Evolutionary conservation across 2,329 filamentous ascomycete species (phyloP).

Genomic region (Dactylellina haptotyla): DNA sequence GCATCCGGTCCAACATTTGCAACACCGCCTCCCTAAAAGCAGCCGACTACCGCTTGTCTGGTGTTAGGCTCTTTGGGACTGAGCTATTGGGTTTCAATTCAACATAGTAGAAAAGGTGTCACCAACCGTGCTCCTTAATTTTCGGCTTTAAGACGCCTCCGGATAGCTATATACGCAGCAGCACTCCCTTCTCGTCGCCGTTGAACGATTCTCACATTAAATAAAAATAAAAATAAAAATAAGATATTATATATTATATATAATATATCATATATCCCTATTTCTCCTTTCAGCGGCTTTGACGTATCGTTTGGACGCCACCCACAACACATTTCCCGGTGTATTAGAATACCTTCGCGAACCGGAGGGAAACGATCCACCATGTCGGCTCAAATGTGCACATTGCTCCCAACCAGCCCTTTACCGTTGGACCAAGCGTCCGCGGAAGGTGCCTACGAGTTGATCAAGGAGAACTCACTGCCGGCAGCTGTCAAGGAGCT

Average conservation of each 20-base stretch:
- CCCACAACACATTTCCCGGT: conserved; percentile 36
- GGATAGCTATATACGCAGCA: too few relatives aligned
- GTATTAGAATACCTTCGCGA: background rate
- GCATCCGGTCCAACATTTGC: conserved; percentile 42
- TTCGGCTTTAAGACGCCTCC: too few relatives aligned
- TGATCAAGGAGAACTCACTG: conserved; percentile 48
- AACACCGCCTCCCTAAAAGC: conserved; percentile 50
- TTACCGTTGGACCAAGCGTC: conserved; percentile 48
- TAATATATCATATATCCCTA: background rate
- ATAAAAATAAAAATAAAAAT: conserved; percentile 7
- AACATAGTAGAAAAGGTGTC: background rate
- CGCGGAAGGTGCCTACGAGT: conserved; percentile 46
- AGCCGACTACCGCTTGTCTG: conserved; percentile 6
- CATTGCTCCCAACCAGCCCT: conserved; percentile 37
- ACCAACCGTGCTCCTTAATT: background rate
- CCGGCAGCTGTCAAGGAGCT: conserved; percentile 46
- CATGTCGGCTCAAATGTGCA: conserved; percentile 49
- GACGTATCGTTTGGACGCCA: background rate
- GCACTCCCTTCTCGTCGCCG: conserved; percentile 11
- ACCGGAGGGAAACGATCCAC: background rate
- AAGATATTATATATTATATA: background rate
- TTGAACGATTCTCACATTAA: too few relatives aligned
- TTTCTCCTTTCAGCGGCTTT: background rate
- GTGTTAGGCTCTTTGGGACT: conserved; percentile 20
- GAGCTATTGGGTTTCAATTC: conserved; percentile 24